phyloP scores from a whole-genome alignment of 257 asterid species.

The Asclepias syriaca region DNA sequence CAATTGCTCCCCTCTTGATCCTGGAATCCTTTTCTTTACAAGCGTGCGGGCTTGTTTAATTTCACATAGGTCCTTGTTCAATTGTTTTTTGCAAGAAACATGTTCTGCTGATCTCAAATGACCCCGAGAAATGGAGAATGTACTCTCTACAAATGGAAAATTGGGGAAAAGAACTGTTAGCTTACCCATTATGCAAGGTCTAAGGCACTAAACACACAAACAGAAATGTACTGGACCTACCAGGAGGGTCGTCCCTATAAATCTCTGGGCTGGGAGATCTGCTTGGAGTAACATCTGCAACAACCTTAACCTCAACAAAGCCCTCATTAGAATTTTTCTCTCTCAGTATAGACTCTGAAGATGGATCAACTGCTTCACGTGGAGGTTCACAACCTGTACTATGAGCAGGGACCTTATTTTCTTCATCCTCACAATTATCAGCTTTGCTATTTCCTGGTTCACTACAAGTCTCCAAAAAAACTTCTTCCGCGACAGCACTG shows the following conservation, averaged over 20 bases:
- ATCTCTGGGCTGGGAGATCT: conserved; percentile 83
- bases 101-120: conserved; percentile 30
- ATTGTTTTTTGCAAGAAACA: conserved; percentile 55
- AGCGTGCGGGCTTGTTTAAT: conserved; percentile 45
- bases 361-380: conserved; percentile 20
- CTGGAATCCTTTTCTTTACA: conserved; percentile 38
- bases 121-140: conserved; percentile 31
- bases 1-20: conserved; percentile 55
- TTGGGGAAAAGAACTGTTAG: not conserved
- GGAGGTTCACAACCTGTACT: conserved; percentile 19
- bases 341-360: conserved; percentile 28
- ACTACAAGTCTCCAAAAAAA: conserved; percentile 21
- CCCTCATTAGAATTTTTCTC: conserved; percentile 22
- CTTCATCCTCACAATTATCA: conserved; percentile 21
- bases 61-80: conserved; percentile 49
- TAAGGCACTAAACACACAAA: not conserved
- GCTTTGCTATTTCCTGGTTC: conserved; percentile 15
- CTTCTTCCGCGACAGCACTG: conserved; percentile 19
- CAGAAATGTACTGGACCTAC: conserved; percentile 26
- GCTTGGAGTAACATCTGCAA: conserved; percentile 15
- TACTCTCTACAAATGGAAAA: conserved; percentile 31
- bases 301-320: conserved; percentile 9
- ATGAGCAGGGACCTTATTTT: conserved; percentile 16
- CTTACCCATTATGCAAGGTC: not conserved
- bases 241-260: conserved; percentile 60